These are phyloP conservation scores for Passiflora organensis DNA, from an alignment of 345 rosid species.

Conservation along the genomic window DNA sequence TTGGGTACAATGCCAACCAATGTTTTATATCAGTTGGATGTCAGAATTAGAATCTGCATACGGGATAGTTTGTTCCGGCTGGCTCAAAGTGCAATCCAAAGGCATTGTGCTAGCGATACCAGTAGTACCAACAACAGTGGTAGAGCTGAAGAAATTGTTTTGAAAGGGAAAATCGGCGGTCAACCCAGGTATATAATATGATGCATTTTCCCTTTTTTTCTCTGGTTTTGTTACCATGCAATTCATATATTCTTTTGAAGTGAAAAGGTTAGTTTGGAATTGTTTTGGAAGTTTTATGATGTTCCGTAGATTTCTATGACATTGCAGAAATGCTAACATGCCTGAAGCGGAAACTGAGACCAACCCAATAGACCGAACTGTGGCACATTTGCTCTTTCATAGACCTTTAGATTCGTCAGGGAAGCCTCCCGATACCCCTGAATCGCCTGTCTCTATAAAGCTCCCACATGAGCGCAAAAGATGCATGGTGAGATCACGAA, in stretches of 20 bases:
- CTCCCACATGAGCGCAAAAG: constrained; percentile 33
- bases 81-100: constrained; percentile 80
- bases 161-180: constrained; percentile 35
- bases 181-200: constrained; percentile 43
- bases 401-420: constrained; percentile 46
- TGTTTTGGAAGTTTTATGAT: background rate
- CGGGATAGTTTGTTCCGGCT: constrained; percentile 96
- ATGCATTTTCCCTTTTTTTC: constrained; percentile 1
- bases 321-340: constrained; percentile 43
- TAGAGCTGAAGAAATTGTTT: constrained; percentile 41
- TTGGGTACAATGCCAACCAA: constrained; percentile 16
- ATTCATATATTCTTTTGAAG: too few relatives aligned
- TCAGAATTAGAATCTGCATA: constrained; percentile 59
- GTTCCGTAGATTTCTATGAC: background rate
- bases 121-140: constrained; percentile 45
- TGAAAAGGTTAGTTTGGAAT: too few relatives aligned
- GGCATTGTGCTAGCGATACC: constrained; percentile 55
- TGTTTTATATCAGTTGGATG: constrained; percentile 57
- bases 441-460: constrained; percentile 50
- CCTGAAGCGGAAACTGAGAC: constrained; percentile 75
- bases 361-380: constrained; percentile 76
- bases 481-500: constrained; percentile 18
- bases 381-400: constrained; percentile 88
- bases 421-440: constrained; percentile 49
- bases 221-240: background rate